These are phyloP conservation scores for Hyphodiscus sp. DNA, from an alignment of 2,329 filamentous ascomycete genomes.

Conservation along the genomic window DNA sequence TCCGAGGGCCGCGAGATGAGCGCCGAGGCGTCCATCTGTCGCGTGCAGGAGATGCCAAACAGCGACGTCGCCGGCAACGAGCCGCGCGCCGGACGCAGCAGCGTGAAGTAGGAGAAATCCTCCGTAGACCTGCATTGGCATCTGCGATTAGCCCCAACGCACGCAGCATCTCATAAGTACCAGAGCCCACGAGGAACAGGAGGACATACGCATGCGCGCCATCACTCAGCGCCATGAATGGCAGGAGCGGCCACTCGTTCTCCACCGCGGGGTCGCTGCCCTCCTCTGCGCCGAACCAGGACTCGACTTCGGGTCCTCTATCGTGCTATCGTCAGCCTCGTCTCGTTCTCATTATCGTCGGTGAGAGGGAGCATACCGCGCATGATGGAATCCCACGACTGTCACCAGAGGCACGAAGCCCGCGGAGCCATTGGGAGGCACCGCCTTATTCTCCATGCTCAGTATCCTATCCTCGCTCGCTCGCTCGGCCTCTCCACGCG, in stretches of 20 bases:
- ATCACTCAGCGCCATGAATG: conserved; percentile 95
- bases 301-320: conserved; percentile 84
- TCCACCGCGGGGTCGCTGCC: conserved; percentile 71
- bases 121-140: conserved; percentile 61
- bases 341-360: neutral
- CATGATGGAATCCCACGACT: conserved; percentile 81
- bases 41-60: conserved; percentile 92
- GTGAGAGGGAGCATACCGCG: conserved; percentile 36
- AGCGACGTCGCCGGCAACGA: conserved; percentile 65
- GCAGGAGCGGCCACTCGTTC: conserved; percentile 85
- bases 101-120: conserved; percentile 98
- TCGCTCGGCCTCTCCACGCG: neutral
- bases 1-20: conserved; percentile 76
- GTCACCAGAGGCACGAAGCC: conserved; percentile 64
- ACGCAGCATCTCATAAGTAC: too few species aligned
- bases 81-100: conserved; percentile 57
- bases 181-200: too few species aligned
- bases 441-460: conserved; percentile 16
- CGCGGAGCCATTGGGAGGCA: conserved; percentile 38
- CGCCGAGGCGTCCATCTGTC: conserved; percentile 76
- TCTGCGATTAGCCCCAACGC: conserved; percentile 5
- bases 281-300: conserved; percentile 75
- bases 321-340: conserved; percentile 10
- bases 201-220: conserved; percentile 78
- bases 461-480: neutral